These are phyloP conservation scores for Tausonia pullulans DNA, from an alignment of 1,284 basidiomycete species.

Conservation along the genomic window DNA sequence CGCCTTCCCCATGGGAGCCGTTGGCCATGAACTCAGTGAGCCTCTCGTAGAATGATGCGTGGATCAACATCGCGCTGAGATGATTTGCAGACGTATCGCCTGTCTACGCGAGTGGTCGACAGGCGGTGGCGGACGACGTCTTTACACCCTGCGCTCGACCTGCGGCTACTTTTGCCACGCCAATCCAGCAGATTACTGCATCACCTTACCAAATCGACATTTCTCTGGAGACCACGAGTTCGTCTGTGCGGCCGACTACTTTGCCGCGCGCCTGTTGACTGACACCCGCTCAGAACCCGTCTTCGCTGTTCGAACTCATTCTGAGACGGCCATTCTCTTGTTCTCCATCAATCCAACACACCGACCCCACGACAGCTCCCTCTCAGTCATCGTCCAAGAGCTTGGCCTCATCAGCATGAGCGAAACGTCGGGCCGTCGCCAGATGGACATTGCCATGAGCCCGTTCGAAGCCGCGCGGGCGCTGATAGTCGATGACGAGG, in stretches of 20 bases:
- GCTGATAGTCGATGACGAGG: constrained; percentile 6
- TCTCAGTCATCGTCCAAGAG: neutral
- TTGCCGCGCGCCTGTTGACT: neutral
- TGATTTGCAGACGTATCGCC: constrained; percentile 9
- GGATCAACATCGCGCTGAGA: neutral
- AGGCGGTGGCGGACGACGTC: neutral
- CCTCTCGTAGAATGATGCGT: neutral
- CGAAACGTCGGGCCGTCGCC: neutral
- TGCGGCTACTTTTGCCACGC: neutral
- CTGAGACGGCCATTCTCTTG: neutral
- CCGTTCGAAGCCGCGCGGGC: constrained; percentile 1
- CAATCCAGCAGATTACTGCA: constrained; percentile 11
- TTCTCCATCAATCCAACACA: neutral
- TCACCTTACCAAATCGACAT: constrained; percentile 4
- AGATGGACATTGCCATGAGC: constrained; percentile 10
- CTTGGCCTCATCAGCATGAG: neutral
- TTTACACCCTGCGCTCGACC: constrained; percentile 8
- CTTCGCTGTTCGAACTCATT: constrained; percentile 5
- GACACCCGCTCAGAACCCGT: neutral
- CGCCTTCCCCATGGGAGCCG: constrained; percentile 1
- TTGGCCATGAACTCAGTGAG: constrained; percentile 14
- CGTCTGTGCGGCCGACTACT: neutral
- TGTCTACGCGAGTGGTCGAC: neutral
- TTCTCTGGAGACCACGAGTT: neutral
- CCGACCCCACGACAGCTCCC: neutral